Percentiles rank a stretch among this genome's conserved stretches.
Conservation (phyloP, 805 yeast genomes). For the Kodamaea sagamina region DNA sequence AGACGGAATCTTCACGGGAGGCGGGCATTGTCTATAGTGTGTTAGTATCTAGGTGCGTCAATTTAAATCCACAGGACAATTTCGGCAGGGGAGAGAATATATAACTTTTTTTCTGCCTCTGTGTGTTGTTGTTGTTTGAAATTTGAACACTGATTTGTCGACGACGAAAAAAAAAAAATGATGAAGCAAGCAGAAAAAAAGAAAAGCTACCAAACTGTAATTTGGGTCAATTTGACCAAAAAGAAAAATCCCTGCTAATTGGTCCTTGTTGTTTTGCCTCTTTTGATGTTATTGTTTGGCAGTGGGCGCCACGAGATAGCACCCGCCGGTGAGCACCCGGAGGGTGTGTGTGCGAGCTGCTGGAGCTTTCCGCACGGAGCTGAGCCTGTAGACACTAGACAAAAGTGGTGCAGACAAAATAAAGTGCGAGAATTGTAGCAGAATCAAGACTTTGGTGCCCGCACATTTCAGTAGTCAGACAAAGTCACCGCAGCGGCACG, state of each 20-base stretch:
- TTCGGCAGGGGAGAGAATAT: not conserved
- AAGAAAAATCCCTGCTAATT: slow-evolving; percentile 5
- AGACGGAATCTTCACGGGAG: slow-evolving; percentile 97
- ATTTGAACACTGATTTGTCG: slow-evolving; percentile 12
- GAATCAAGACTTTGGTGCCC: too few species aligned
- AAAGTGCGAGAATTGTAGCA: too few species aligned
- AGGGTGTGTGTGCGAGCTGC: too few species aligned
- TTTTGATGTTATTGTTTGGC: slow-evolving; percentile 2
- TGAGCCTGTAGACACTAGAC: too few species aligned
- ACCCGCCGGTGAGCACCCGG: not conserved
- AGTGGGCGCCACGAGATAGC: too few species aligned
- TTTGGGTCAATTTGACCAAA: slow-evolving; percentile 2
- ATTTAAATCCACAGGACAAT: slow-evolving; percentile 1
- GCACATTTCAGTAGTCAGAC: too few species aligned
- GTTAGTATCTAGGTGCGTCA: slow-evolving; percentile 12
- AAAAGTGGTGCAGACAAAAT: too few species aligned
- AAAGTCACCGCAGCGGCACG: too few species aligned
- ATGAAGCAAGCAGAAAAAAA: slow-evolving; percentile 11
- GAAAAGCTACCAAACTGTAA: slow-evolving; percentile 3
- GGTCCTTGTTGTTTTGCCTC: slow-evolving; percentile 1
- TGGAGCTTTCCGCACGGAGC: too few species aligned
- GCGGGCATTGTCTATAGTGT: slow-evolving; percentile 54
- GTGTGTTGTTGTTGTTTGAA: slow-evolving; percentile 13
- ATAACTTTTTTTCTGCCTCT: slow-evolving; percentile 6
- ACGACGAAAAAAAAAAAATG: slow-evolving; percentile 12